A percentile compares a stretch with the other conserved stretches of the same genome.
Evolutionary conservation across 2,329 filamentous ascomycete species (phyloP).

Genomic region (Aspergillus brunneoviolaceus): DNA sequence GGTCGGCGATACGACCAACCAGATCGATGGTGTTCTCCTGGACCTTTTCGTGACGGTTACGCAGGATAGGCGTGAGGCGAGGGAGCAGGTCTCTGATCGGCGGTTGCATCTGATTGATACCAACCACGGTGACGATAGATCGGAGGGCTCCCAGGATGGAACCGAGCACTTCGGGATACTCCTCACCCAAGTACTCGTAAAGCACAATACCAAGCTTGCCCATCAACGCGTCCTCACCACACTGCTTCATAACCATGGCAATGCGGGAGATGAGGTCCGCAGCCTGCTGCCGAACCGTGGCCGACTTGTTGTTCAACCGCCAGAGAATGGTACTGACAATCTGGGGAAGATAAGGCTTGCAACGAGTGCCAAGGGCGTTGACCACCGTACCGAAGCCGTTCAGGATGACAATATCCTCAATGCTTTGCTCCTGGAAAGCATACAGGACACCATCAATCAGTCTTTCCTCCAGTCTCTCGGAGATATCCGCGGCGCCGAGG

Average conservation of each 20-base stretch:
- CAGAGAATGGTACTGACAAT: constrained; percentile 96
- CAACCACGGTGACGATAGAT: constrained; percentile 95
- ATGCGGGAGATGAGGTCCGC: constrained; percentile 96
- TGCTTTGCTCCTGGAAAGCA: constrained; percentile 96
- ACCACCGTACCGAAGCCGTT: constrained; percentile 98
- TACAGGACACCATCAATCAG: constrained; percentile 93
- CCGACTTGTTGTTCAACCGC: constrained; percentile 96
- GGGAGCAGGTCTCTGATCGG: constrained; percentile 95
- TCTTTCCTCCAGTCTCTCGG: constrained; percentile 86
- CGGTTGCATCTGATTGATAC: constrained; percentile 97
- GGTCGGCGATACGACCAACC: constrained; percentile 95
- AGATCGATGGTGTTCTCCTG: constrained; percentile 99
- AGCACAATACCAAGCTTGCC: constrained; percentile 91
- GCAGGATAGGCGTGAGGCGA: constrained; percentile 92
- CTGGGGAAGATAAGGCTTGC: constrained; percentile 94
- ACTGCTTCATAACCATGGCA: constrained; percentile 98
- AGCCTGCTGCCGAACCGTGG: constrained; percentile 93
- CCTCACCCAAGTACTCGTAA: constrained; percentile 97
- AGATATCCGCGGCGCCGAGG: constrained; percentile 89
- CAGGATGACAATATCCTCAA: constrained; percentile 92
- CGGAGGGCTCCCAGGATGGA: constrained; percentile 93
- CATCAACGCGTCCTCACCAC: constrained; percentile 92
- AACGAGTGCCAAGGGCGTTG: constrained; percentile 87
- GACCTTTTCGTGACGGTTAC: constrained; percentile 98
- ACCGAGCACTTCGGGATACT: constrained; percentile 95